phyloP scores from a whole-genome alignment of 2,329 filamentous ascomycete species.

The Trichoderma atrobrunneum region DNA sequence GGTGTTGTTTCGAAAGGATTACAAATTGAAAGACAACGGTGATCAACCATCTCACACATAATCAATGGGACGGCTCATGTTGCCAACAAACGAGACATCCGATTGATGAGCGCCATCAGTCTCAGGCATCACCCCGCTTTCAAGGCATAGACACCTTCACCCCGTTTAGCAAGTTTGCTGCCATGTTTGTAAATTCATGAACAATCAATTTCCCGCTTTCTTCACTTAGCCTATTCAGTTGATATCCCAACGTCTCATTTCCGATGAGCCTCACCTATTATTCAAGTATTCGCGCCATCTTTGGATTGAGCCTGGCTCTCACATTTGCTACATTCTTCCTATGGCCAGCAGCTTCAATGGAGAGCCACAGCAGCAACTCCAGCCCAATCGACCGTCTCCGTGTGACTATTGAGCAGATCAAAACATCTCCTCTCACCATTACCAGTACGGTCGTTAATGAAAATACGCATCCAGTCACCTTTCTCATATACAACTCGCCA shows the following conservation, averaged over 20 bases:
- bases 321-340: constrained; percentile 23
- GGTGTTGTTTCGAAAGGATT: neutral
- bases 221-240: neutral
- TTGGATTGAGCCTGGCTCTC: constrained; percentile 21
- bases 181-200: neutral
- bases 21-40: neutral
- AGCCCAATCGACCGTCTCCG: constrained; percentile 29
- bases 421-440: constrained; percentile 37
- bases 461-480: constrained; percentile 37
- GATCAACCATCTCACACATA: neutral
- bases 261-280: neutral
- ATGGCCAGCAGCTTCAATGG: constrained; percentile 22
- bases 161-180: neutral
- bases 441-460: constrained; percentile 41
- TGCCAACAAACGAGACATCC: neutral
- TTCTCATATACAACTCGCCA: constrained; percentile 45
- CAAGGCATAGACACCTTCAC: too few species aligned
- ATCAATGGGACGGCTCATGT: neutral
- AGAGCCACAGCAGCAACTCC: constrained; percentile 16
- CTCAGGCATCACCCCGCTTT: neutral
- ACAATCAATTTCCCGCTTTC: neutral
- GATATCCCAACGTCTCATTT: neutral
- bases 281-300: neutral
- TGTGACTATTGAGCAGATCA: constrained; percentile 34
- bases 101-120: neutral